phyloP scores from a whole-genome alignment of 495 filamentous ascomycete species.

The Apiosordaria backusii region DNA sequence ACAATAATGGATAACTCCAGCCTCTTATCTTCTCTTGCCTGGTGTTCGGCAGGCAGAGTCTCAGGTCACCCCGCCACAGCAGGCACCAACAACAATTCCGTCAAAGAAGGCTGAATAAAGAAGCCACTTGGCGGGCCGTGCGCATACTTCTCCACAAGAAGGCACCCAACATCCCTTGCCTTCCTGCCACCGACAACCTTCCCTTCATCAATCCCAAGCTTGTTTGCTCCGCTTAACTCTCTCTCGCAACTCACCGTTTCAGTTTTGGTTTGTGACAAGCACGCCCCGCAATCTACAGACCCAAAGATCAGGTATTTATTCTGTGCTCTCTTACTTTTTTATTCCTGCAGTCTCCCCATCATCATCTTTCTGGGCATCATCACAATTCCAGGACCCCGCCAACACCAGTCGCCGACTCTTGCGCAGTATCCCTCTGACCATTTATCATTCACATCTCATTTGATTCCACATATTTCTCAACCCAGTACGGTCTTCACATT shows the following conservation, averaged over 20 bases:
- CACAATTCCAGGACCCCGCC: not conserved
- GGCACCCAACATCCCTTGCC: not conserved
- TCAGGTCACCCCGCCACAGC: not conserved
- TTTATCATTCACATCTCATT: not conserved
- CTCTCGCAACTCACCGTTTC: not conserved
- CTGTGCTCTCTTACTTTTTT: not conserved
- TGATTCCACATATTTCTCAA: not conserved
- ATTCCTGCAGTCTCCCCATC: not conserved
- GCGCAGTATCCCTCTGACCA: not conserved
- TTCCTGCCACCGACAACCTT: not conserved
- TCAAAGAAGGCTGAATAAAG: not conserved
- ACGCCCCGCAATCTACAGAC: not conserved
- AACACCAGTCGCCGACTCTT: constrained; percentile 11
- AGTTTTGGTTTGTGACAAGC: not conserved
- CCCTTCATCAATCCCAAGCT: no score
- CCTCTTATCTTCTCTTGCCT: not conserved
- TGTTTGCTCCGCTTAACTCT: not conserved
- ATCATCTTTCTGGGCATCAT: not conserved
- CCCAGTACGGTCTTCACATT: not conserved
- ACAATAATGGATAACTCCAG: no score
- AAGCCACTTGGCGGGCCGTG: not conserved
- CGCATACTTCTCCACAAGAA: not conserved
- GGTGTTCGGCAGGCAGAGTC: not conserved
- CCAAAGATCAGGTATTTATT: not conserved
- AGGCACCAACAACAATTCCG: not conserved